Conservation (phyloP, 2,329 filamentous ascomycete genomes). For the Chaetomiaceae sp. region DNA sequence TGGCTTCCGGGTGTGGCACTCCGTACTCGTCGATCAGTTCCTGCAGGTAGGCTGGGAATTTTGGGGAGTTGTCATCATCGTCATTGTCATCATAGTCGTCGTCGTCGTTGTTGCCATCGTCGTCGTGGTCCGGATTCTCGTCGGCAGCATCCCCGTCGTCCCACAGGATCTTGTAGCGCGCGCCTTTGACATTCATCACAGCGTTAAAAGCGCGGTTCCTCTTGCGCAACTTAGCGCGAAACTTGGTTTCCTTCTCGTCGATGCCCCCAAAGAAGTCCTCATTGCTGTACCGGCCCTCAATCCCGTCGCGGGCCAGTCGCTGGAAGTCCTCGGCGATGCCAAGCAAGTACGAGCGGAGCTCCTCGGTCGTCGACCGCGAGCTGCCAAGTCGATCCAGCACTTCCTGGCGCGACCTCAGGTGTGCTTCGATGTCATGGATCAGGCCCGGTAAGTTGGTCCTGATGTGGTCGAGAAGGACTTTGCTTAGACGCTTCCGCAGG, state of each 20-base stretch:
- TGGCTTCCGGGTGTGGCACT: conserved; percentile 27
- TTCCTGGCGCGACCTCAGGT: conserved; percentile 12
- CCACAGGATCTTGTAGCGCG: not conserved
- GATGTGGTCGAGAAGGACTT: conserved; percentile 33
- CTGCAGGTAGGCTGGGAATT: conserved; percentile 29
- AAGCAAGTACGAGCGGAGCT: conserved; percentile 33
- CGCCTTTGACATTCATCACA: conserved; percentile 4
- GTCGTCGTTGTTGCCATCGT: too few relatives aligned
- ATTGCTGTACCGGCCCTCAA: conserved; percentile 39
- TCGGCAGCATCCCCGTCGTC: not conserved
- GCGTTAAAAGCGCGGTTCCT: not conserved
- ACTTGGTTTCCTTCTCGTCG: not conserved
- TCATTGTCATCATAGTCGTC: too few relatives aligned
- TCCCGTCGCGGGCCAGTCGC: conserved; percentile 33
- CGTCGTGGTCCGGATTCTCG: too few relatives aligned
- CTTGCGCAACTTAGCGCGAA: conserved; percentile 5
- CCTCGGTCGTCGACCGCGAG: conserved; percentile 22
- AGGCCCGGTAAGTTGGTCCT: conserved; percentile 28
- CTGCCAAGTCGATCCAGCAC: conserved; percentile 2
- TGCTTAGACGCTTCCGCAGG: conserved; percentile 36
- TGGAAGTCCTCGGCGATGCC: conserved; percentile 36
- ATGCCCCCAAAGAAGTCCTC: conserved; percentile 37
- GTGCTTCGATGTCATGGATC: conserved; percentile 28
- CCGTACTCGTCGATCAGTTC: conserved; percentile 31
- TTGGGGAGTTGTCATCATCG: too few relatives aligned